phyloP scores from a whole-genome alignment of 257 asterid species.

The Solanum appendiculatum region DNA sequence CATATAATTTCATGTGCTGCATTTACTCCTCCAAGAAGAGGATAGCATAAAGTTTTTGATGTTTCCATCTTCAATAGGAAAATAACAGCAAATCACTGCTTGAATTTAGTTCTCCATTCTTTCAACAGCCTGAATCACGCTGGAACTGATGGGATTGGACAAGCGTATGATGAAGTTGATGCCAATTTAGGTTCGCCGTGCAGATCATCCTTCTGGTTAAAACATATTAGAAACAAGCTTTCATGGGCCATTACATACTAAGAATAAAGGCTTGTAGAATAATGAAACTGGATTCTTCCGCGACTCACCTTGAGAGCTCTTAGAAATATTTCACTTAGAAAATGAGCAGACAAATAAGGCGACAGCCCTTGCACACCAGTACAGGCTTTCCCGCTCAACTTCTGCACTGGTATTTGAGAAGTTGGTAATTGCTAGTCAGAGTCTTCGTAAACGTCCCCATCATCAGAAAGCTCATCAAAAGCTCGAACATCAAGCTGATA shows the following conservation, averaged over 20 bases:
- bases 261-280: neutral
- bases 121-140: neutral
- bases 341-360: neutral
- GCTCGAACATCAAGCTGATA: constrained; percentile 12
- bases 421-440: constrained; percentile 9
- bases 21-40: neutral
- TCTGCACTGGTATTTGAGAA: neutral
- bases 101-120: neutral
- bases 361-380: constrained; percentile 8
- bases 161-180: neutral
- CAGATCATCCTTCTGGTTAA: neutral
- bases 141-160: neutral
- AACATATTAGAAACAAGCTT: neutral
- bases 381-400: neutral
- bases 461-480: constrained; percentile 10
- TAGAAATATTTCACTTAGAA: neutral
- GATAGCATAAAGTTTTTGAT: neutral
- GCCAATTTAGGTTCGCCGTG: neutral
- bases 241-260: neutral
- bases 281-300: neutral
- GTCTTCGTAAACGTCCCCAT: constrained; percentile 1
- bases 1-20: neutral
- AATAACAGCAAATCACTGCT: neutral
- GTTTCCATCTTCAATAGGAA: neutral
- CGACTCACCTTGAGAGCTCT: neutral